These are phyloP conservation scores for Umbelopsis ramanniana DNA, from an alignment of 192 early-diverging fungal genomes.

Conservation along the genomic window DNA sequence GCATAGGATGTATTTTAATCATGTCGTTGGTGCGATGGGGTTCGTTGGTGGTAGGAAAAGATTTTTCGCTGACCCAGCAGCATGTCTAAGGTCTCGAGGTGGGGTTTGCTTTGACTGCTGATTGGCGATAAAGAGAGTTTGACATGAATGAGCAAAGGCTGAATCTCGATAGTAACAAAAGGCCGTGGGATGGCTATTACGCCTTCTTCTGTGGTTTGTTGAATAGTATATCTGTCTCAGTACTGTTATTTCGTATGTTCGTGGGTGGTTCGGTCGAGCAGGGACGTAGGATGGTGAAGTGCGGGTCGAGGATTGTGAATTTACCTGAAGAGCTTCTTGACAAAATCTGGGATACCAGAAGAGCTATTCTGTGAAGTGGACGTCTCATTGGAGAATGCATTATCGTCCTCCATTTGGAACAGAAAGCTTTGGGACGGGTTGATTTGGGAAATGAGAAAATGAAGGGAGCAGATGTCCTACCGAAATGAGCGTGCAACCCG, in stretches of 20 bases:
- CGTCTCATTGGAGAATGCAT: conserved; percentile 17
- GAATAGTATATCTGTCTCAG: no score
- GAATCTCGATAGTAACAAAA: background rate
- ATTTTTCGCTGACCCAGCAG: no score
- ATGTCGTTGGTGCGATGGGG: no score
- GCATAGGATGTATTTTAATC: no score
- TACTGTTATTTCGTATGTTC: no score
- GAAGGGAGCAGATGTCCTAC: background rate
- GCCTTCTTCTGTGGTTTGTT: no score
- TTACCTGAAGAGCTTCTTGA: conserved; percentile 64
- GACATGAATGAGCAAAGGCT: no score
- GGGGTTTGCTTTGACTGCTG: background rate
- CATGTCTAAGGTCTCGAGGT: no score
- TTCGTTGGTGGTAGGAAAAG: no score
- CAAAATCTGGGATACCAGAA: conserved; percentile 62
- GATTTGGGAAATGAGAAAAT: background rate
- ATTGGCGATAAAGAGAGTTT: background rate
- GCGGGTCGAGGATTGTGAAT: conserved; percentile 11
- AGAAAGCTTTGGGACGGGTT: background rate
- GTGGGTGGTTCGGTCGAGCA: background rate
- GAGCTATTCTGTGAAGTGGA: background rate
- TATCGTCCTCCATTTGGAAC: conserved; percentile 12
- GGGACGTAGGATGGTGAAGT: background rate
- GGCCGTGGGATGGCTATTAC: no score
- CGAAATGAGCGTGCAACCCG: no score